Conservation (phyloP, 495 filamentous ascomycete species). For the Penicillium turbatum region DNA sequence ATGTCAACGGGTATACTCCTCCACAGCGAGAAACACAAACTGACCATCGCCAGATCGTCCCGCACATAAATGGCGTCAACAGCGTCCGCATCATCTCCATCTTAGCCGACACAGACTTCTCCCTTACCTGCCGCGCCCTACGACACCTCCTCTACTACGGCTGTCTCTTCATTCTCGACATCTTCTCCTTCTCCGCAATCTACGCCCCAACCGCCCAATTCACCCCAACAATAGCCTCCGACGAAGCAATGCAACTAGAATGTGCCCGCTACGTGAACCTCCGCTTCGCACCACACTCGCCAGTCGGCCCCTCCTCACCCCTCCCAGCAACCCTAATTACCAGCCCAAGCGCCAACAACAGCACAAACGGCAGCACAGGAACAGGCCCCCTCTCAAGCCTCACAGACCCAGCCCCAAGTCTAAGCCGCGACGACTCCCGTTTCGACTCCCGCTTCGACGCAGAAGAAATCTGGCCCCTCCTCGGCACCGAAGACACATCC, state of each 20-base stretch:
- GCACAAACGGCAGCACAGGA: conserved; percentile 6
- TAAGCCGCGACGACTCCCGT: conserved; percentile 23
- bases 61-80: conserved; percentile 84
- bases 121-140: conserved; percentile 76
- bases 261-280: conserved; percentile 75
- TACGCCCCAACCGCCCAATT: conserved; percentile 82
- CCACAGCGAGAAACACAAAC: not conserved
- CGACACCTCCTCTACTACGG: conserved; percentile 88
- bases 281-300: conserved; percentile 35
- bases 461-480: conserved; percentile 45
- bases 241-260: conserved; percentile 71
- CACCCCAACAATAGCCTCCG: conserved; percentile 62
- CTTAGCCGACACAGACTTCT: conserved; percentile 77
- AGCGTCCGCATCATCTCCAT: conserved; percentile 80
- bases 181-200: conserved; percentile 87
- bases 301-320: conserved; percentile 21
- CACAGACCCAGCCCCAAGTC: conserved; percentile 16
- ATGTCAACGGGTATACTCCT: conserved; percentile 1
- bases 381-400: conserved; percentile 16
- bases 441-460: conserved; percentile 30
- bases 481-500: conserved; percentile 24
- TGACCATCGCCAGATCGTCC: conserved; percentile 51
- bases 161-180: conserved; percentile 79
- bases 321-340: conserved; percentile 11
- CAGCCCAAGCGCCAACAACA: conserved; percentile 7